Conservation (phyloP, 2,329 filamentous ascomycete genomes). For the Alternaria arborescens region DNA sequence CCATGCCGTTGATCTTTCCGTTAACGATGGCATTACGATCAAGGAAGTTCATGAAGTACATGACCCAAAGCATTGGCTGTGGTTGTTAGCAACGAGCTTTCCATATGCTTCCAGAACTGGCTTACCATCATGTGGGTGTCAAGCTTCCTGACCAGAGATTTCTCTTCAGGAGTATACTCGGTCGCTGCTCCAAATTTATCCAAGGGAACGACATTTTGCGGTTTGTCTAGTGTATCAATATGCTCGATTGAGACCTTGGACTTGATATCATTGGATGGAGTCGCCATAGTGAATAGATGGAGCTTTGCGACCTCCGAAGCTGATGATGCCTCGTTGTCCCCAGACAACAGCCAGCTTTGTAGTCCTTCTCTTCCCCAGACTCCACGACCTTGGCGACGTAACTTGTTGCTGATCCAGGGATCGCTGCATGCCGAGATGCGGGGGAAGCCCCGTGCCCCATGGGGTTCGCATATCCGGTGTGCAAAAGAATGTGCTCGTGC, state of each 20-base stretch:
- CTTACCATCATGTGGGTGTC: constrained; percentile 36
- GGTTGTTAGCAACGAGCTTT: background rate
- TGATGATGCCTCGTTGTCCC: background rate
- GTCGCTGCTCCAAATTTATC: constrained; percentile 37
- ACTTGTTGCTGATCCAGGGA: background rate
- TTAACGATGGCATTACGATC: constrained; percentile 73
- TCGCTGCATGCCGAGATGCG: background rate
- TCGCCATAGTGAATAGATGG: background rate
- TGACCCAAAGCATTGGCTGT: constrained; percentile 24
- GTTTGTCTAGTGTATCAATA: constrained; percentile 21
- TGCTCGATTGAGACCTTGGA: constrained; percentile 15
- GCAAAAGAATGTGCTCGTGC: background rate
- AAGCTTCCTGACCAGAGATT: constrained; percentile 35
- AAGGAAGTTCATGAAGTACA: constrained; percentile 52
- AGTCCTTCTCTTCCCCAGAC: background rate
- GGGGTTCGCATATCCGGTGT: background rate
- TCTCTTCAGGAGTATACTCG: constrained; percentile 33
- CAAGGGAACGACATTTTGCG: constrained; percentile 23
- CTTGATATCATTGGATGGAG: background rate
- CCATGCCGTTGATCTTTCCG: constrained; percentile 49
- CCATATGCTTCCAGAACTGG: background rate
- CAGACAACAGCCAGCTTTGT: background rate
- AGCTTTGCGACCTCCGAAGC: background rate
- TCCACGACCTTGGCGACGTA: background rate
- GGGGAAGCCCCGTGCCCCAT: background rate